These are phyloP conservation scores for Pleurotus ostreatus DNA, from an alignment of 768 basidiomycete genomes.

Conservation along the genomic window DNA sequence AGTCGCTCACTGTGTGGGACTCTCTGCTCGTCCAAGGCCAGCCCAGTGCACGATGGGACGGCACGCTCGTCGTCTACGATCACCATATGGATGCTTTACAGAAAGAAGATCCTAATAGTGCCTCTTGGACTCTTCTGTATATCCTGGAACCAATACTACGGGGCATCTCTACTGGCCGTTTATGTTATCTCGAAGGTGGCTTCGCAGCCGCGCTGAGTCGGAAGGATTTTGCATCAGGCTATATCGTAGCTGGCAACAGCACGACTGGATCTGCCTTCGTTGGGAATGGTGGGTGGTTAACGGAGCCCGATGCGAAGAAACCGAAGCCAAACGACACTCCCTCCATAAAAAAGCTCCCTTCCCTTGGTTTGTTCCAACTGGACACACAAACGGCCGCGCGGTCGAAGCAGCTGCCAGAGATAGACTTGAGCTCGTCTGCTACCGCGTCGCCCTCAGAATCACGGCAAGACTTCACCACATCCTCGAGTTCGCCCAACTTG, in stretches of 20 bases:
- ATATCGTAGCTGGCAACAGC: not conserved
- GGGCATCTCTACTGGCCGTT: constrained; percentile 34
- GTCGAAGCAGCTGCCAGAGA: constrained; percentile 49
- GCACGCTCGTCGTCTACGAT: constrained; percentile 72
- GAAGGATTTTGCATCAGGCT: not conserved
- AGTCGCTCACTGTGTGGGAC: constrained; percentile 72
- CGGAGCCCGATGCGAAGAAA: not conserved
- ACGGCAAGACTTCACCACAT: not conserved
- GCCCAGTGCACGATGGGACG: constrained; percentile 52
- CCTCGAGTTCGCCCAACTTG: not conserved
- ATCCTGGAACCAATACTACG: constrained; percentile 57
- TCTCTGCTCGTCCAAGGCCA: constrained; percentile 40
- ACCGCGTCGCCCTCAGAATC: constrained; percentile 25
- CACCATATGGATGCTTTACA: constrained; percentile 73
- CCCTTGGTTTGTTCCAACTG: constrained; percentile 60
- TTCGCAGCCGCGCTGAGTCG: constrained; percentile 45
- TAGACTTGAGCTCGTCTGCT: constrained; percentile 43
- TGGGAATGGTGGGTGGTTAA: not conserved
- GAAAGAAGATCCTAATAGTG: constrained; percentile 46
- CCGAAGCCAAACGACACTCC: not conserved
- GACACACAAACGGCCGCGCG: constrained; percentile 54
- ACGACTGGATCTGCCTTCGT: not conserved
- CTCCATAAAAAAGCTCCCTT: constrained; percentile 8
- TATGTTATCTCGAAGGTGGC: constrained; percentile 73
- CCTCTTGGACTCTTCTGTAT: constrained; percentile 69